Evolutionary conservation across 768 basidiomycete genomes (phyloP), one percentile per base, ranked within the genome.

Genomic region (Suillus fuscotomentosus): DNA sequence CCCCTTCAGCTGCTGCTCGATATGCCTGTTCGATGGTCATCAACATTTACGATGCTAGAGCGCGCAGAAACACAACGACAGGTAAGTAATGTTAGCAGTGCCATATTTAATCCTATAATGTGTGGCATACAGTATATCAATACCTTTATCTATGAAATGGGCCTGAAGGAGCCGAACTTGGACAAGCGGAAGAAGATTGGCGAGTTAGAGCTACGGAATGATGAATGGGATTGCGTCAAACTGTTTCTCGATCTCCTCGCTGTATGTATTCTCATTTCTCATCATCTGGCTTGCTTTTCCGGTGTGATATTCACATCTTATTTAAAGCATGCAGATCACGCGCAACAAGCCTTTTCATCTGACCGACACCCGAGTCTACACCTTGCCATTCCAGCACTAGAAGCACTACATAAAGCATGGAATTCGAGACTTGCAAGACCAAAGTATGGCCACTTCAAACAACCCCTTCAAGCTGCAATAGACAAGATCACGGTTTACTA

Each of bases 401-500:
- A 78, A 43, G 69, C 60, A 6, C 60, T 77, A 4, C 71, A 76
- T 59, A 66, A 64, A 22, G 70, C 70, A 13, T 77, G 77, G 77
- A 47, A 62, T 0, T n/a, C 22, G 3, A 54, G 66, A 10, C 13
- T 51, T 0, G 15, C 17, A 1, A 1, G 63, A 11, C 14, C 15
- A 0, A 67, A 72, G 53, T 77, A 74, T 55, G 50, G 22, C 0
- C 38, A 48, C 3, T 76, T 77, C 63, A 17, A n/a, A 7, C 0
- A 36, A 51, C 74, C 72, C 2, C 65, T 80, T 24, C 39, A 71
- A 13, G 71, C 71, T 3, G 80, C 69, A 1, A 60, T 71, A 15
- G 45, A 65, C 1, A 81, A 80, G 66, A 66, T 80, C 15, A 60
- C 66, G 4, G 8, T 27, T 36, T 79, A 80, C 63, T 79, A 80